Evolutionary conservation across 2,329 filamentous ascomycete species (phyloP), one percentile per base, ranked within the genome.

Genomic region (Aspergillus sp.): DNA sequence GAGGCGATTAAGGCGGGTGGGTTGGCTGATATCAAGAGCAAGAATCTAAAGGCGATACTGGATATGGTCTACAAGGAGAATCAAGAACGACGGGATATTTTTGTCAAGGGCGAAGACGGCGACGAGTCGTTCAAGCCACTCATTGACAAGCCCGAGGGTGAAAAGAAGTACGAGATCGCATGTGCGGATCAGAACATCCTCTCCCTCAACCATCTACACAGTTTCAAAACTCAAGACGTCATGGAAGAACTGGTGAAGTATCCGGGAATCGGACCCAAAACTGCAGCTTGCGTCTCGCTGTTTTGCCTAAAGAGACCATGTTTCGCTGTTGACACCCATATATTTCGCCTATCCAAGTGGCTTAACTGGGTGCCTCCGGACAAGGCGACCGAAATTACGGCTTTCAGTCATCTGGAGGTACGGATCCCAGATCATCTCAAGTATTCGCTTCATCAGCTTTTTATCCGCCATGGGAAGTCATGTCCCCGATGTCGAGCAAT

Each of bases 1-100:
- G 76, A 87, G 51, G 84, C 89, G 0, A 91, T 95, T 67, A 86
- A 85, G 64, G 75, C 77, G 7, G 90, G 89, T 9, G 91, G 91
- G 0, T 77, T 93, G 2, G 88, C 86, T 2, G 82, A 83, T n/a
- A 79, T 80, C 15, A 95, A 93, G 73, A 87, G 85, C 58, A 86
- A 82, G 52, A 80, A 87, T 63, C 90, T 96, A 67, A 91, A 93
- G 70, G 74, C 76, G 15, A 91, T 91, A 37, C 78, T 96, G 8
- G 83, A 91, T 51, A 85, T 86, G 73, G 88, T 92, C 0, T 86
- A 89, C 67, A 77, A 85, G 45, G 86, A 91, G 64, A 91, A 90
- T 39, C 79, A 83, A 64, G 74, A 76, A n/a, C 81, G 84, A 11
- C 80, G 78, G 19, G 73, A 82, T 19, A 80, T 79, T 0, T 77